Conservation (phyloP, 805 yeast species). For the Isabelozyma rhagii region DNA sequence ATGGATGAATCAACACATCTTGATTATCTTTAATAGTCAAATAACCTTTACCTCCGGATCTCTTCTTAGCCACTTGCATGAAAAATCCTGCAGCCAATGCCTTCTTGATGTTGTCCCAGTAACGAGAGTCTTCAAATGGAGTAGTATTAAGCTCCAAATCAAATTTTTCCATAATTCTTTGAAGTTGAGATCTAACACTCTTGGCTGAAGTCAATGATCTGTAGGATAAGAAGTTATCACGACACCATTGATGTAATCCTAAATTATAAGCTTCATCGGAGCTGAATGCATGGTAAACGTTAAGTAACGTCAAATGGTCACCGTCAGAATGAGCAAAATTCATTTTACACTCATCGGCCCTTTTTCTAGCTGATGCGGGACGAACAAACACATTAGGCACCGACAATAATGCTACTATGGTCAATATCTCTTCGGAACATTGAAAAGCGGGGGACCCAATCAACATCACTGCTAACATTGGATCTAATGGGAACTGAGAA, state of each 20-base stretch:
- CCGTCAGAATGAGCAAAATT: slow-evolving; percentile 91
- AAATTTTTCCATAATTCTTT: slow-evolving; percentile 76
- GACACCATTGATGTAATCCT: slow-evolving; percentile 82
- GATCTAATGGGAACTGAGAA: slow-evolving; percentile 92
- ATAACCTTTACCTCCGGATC: slow-evolving; percentile 75
- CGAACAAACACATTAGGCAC: slow-evolving; percentile 95
- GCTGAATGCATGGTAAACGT: slow-evolving; percentile 82
- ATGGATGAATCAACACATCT: slow-evolving; percentile 91
- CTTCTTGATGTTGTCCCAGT: slow-evolving; percentile 76
- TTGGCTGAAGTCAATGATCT: slow-evolving; percentile 85
- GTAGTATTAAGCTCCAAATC: slow-evolving; percentile 73
- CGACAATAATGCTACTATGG: slow-evolving; percentile 85
- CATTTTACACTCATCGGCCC: slow-evolving; percentile 88
- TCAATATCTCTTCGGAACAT: slow-evolving; percentile 85
- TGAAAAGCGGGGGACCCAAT: slow-evolving; percentile 81
- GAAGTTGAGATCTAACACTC: slow-evolving; percentile 79
- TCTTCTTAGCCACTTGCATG: slow-evolving; percentile 96
- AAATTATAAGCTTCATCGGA: slow-evolving; percentile 66
- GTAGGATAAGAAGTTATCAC: slow-evolving; percentile 80
- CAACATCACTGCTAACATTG: slow-evolving; percentile 89
- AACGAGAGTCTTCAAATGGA: slow-evolving; percentile 53
- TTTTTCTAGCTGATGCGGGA: slow-evolving; percentile 81
- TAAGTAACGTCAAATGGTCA: slow-evolving; percentile 87
- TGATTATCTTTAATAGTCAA: slow-evolving; percentile 93
- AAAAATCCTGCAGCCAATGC: slow-evolving; percentile 92